Percentiles rank a stretch among this genome's conserved stretches.
These are phyloP conservation scores for Termitomyces sp. DNA, from an alignment of 768 basidiomycete species.

Conservation along the genomic window DNA sequence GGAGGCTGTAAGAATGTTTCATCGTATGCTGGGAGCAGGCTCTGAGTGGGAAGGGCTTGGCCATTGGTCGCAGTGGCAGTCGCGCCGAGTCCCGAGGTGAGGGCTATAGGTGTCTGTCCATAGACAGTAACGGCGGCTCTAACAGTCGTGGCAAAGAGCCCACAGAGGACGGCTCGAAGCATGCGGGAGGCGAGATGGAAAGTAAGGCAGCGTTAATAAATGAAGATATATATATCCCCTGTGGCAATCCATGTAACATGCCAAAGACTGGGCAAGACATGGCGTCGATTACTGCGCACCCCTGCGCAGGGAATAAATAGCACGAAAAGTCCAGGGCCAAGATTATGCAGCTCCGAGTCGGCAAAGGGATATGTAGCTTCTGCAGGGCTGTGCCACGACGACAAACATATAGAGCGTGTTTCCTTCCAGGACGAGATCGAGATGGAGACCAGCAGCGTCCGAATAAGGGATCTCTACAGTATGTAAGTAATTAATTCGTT, in stretches of 20 bases:
- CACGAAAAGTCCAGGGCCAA: not conserved
- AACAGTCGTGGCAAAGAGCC: slow-evolving; percentile 6
- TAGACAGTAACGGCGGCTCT: slow-evolving; percentile 24
- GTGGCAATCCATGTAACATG: not conserved
- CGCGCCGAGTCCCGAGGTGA: slow-evolving; percentile 4
- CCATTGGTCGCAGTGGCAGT: slow-evolving; percentile 12
- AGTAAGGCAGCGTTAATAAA: not conserved
- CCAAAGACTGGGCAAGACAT: not conserved
- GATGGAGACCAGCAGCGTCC: not conserved
- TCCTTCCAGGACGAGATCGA: not conserved
- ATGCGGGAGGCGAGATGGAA: not conserved
- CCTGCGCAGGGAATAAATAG: not conserved
- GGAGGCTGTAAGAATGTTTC: slow-evolving; percentile 44
- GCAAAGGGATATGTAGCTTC: not conserved
- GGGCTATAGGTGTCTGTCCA: slow-evolving; percentile 24
- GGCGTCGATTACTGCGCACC: not conserved
- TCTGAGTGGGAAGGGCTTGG: slow-evolving; percentile 24
- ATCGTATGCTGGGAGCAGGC: slow-evolving; percentile 45
- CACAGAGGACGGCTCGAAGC: slow-evolving; percentile 6
- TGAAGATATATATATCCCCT: not conserved
- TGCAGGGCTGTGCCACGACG: not conserved
- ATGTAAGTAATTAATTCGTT: not conserved
- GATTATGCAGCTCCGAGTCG: not conserved
- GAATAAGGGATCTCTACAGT: not conserved
- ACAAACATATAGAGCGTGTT: not conserved